Evolutionary conservation across 352 stramenopile species (phyloP), one percentile per base, ranked within the genome.

Genomic region (Phytophthora lateralis): DNA sequence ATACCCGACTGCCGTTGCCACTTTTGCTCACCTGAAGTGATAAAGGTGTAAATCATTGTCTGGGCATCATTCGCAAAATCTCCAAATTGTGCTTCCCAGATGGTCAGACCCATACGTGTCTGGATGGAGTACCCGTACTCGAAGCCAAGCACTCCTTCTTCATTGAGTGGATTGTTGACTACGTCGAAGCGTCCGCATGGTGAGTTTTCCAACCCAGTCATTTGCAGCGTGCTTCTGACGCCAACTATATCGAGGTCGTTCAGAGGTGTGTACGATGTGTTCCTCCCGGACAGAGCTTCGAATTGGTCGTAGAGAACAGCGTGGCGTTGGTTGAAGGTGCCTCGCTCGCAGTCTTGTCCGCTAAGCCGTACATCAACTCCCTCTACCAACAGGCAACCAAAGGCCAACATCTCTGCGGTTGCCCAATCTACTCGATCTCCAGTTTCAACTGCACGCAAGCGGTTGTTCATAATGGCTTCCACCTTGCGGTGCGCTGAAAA

Each of bases 251-350:
- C 46, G 1, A 93, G 76, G 48, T 86, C 71, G 14, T 99, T 98
- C 9, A 99, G 67, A n/a, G 97, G 97, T 11, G 89, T 98, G 75
- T 98, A 98, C 44, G 94, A 92, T 54, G 91, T 81, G 54, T 98
- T 91, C 14, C 82, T 70, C 0, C 80, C 80, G 2, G 75, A 83
- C 0, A 93, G 57, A 26, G 84, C 81, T 66, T 92, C 82, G 35
- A 86, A 87, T 68, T 97, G 91, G 60, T 96, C 85, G 48, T 95
- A 93, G 3, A 97, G 52, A 42, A 97, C 89, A 0, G 88, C 90
- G 52, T 97, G 90, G 38, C 90, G 84, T 60, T 96, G 87, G 52
- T 91, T 94, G 53, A 97, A 97, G 2, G 90, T 97, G 3, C 90
- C 90, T 26, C 90, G 84, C 62, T 97, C 88, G 39, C 76, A 91